Base-by-base conservation (phyloP, 2,329 filamentous ascomycete species). In the Neurospora crassa region DNA sequence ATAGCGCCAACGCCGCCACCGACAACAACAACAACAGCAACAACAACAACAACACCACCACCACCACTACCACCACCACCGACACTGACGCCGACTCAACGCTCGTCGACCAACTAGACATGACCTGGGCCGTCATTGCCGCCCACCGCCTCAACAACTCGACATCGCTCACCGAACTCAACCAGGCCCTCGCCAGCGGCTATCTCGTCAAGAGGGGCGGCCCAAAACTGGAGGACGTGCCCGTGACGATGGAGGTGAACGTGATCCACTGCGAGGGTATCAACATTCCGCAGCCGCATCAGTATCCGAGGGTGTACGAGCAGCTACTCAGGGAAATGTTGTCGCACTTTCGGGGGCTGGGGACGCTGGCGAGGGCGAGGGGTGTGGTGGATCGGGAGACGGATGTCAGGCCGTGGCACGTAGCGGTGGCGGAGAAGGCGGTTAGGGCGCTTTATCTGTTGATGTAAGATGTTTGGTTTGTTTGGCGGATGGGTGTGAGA, bases 371-470 rank as follows among this genome's bases (percentile, higher is more conserved):
- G 1, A 85, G 89, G 74, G 87, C 89, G 29, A 87, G 90, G 72
- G 91, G 89, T 0, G 82, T 90, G 76, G 82, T 89, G 77, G 85
- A 88, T 76, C 80, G 84, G 72, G 83, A 88, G 70, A 84, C 82
- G 68, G 88, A 90, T 77, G 84, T 89, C n/a, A 82, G 91, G 76
- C 92, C 92, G 20, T 93, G 92, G 91, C 92, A 95, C 83, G 83
- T 95, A 72, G 90, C 89, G 14, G 90, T 88, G 20, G 91, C 89
- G 2, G 86, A 91, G 79, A 91, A 90, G 80, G 91, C 87, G 2
- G 89, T 89, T 4, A 84, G 87, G 78, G 90, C 86, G 24, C 79
- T 95, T 77, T 88, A 89, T 79, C 82, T 88, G 76, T 80, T 90
- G 76, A 86, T 91, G 85, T 92, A 24, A 63, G 14, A 8, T 63